Conservation (phyloP, 495 filamentous ascomycete species). For the Tricharina praecox region DNA sequence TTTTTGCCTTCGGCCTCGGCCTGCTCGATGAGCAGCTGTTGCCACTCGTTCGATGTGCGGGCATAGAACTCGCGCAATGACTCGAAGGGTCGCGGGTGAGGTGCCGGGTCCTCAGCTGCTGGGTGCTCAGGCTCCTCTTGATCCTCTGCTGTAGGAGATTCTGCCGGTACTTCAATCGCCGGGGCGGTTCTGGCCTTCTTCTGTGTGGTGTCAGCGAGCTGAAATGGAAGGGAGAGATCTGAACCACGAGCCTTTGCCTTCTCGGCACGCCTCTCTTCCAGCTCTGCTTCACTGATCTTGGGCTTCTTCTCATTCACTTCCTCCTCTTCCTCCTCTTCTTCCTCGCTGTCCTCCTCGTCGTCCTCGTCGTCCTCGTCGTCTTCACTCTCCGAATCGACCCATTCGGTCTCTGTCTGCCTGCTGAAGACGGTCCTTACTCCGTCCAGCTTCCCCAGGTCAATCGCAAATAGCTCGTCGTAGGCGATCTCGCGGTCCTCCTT, state of each 20-base stretch:
- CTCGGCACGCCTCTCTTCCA: constrained; percentile 22
- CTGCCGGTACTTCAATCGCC: constrained; percentile 14
- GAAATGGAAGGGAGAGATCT: neutral
- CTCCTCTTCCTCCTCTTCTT: constrained; percentile 36
- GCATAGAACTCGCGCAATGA: constrained; percentile 79
- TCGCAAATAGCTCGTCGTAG: constrained; percentile 81
- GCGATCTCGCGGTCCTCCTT: constrained; percentile 87
- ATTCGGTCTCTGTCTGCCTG: constrained; percentile 58
- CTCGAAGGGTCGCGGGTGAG: constrained; percentile 67
- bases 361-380: constrained; percentile 51
- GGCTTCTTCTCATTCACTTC: constrained; percentile 34
- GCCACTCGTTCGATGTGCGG: constrained; percentile 78
- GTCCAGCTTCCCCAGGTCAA: constrained; percentile 81
- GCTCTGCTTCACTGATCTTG: constrained; percentile 27
- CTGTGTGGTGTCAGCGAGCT: constrained; percentile 9
- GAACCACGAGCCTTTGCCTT: constrained; percentile 25
- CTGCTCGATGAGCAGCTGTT: constrained; percentile 57
- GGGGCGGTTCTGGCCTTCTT: constrained; percentile 27
- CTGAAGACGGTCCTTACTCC: constrained; percentile 56
- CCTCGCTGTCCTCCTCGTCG: constrained; percentile 46
- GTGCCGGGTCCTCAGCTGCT: constrained; percentile 20
- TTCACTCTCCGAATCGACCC: constrained; percentile 50
- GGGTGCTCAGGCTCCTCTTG: constrained; percentile 33
- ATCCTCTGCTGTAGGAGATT: constrained; percentile 30
- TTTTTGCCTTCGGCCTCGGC: constrained; percentile 17